Percentiles rank a stretch among this genome's conserved stretches.
Evolutionary conservation across 495 filamentous ascomycete species (phyloP).

Genomic region (Cercophora sp.): DNA sequence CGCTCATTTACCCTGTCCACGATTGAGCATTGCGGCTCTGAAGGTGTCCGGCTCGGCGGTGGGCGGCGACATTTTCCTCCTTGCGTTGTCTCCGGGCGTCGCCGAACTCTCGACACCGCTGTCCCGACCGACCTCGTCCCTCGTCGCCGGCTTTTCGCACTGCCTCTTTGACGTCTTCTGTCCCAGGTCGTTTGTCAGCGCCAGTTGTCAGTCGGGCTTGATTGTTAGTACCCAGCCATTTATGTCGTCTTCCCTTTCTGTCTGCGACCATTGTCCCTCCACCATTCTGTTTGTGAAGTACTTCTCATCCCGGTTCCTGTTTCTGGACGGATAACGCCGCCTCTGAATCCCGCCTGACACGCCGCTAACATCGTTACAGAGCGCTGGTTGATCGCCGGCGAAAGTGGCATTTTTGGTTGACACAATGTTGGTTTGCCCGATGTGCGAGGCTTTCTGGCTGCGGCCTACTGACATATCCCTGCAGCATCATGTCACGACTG

Average conservation of each 20-base stretch:
- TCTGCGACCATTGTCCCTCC: too few species aligned
- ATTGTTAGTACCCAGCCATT: too few species aligned
- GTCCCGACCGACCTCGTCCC: background rate
- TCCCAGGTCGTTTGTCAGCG: too few species aligned
- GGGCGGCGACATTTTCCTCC: background rate
- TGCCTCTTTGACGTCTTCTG: too few species aligned
- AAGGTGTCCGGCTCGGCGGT: background rate
- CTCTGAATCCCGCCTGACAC: too few species aligned
- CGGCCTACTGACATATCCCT: background rate
- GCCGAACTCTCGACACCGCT: background rate
- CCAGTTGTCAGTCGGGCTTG: too few species aligned
- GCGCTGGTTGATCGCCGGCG: background rate
- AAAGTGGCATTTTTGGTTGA: background rate
- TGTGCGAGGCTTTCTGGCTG: background rate
- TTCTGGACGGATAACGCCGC: too few species aligned
- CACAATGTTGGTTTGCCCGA: background rate
- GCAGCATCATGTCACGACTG: slow-evolving; percentile 2
- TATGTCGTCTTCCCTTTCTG: too few species aligned
- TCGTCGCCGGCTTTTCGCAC: too few species aligned
- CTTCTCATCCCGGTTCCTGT: too few species aligned
- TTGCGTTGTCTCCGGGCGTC: background rate
- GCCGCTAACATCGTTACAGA: background rate
- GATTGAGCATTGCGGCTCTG: too few species aligned
- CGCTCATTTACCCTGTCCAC: background rate
- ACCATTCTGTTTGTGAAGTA: too few species aligned